phyloP scores from a whole-genome alignment of 192 early-diverging fungal species.

The Entomortierella lignicola region DNA sequence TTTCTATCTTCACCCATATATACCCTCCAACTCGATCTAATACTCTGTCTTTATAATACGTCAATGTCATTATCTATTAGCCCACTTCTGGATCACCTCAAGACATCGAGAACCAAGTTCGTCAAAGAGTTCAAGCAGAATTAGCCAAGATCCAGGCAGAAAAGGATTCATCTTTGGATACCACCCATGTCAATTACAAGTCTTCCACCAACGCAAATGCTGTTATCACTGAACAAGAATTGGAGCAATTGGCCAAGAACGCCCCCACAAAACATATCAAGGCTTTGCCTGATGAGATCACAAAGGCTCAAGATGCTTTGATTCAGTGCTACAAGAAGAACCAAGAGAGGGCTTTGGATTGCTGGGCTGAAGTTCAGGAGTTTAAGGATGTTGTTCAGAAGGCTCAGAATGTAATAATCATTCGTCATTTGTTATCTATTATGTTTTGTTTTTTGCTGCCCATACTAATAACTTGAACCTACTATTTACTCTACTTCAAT shows the following conservation, averaged over 20 bases:
- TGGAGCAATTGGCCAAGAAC: constrained; percentile 39
- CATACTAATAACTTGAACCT: background rate
- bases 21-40: background rate
- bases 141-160: constrained; percentile 44
- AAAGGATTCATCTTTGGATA: constrained; percentile 17
- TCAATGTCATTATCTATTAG: background rate
- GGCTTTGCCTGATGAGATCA: constrained; percentile 50
- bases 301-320: constrained; percentile 45
- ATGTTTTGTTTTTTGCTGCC: background rate
- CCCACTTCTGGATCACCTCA: constrained; percentile 25
- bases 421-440: constrained; percentile 4
- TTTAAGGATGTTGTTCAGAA: constrained; percentile 60
- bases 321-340: constrained; percentile 57
- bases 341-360: constrained; percentile 63
- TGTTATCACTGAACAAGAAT: constrained; percentile 46
- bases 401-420: constrained; percentile 43
- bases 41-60: background rate
- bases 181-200: constrained; percentile 26
- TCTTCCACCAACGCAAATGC: constrained; percentile 43
- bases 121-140: constrained; percentile 48
- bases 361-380: constrained; percentile 73
- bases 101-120: constrained; percentile 48
- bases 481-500: background rate
- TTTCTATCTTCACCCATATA: background rate
- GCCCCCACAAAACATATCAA: constrained; percentile 44